Base-by-base conservation (phyloP, 495 filamentous ascomycete species). In the Penicillium lagena region DNA sequence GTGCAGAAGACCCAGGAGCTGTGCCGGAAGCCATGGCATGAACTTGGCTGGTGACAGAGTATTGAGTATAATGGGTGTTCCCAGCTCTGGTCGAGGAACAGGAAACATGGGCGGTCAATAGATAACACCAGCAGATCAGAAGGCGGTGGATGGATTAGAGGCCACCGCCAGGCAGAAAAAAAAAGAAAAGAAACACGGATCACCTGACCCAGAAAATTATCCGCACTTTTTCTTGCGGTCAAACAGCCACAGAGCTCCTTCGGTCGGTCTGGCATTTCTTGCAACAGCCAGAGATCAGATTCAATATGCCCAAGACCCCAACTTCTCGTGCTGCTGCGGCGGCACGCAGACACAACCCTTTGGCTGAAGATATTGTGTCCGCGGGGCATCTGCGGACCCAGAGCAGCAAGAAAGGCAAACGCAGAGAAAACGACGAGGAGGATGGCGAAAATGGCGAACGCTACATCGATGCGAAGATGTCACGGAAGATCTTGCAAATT, bases 401-500 rank as follows among this genome's bases (percentile, higher is more conserved):
- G 63, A 68, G 64, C 60, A 78, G 56, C 59, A 73, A 62, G 59
- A 72, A 66, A 54, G 61, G 50, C 66, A 85, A 85, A 68, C 74
- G 78, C 48, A 80, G 66, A 38, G 54, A 75, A 37, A 64, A 67
- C 32, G 67, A 71, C 27, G 75, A 82, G 17, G 77, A 77, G 22
- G 72, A 79, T 28, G 76, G 81, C 14, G 77, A 78, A 37, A 77
- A 83, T 53, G 74, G 75, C 40, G 78, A 86, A 39, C 70, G 74
- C 49, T 95, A 79, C 57, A 75, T 97, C 43, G 91, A 96, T 62
- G 83, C 89, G 37, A 89, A 86, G 56, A 77, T 88, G 30, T 95
- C 90, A 35, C 75, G 83, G 46, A 89, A 89, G 57, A 96, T 97
- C 61, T 62, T 97, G 46, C 80, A 83, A 46, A 86, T 96, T 54